Conservation (phyloP, 1,284 basidiomycete species). For the Pseudozyma hubeiensis region DNA sequence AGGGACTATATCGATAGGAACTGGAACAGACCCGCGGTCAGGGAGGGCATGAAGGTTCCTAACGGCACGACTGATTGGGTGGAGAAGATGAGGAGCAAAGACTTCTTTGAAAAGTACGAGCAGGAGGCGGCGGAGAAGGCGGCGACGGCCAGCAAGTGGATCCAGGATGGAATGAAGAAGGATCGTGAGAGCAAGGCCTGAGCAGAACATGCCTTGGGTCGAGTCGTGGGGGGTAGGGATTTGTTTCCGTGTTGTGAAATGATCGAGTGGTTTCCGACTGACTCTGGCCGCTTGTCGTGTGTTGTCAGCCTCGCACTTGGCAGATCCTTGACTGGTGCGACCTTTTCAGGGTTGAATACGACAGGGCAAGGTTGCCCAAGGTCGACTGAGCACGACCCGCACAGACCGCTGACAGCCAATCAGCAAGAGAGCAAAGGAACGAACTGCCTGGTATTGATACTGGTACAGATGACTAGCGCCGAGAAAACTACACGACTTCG, state of each 20-base stretch:
- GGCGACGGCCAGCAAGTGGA: slow-evolving; percentile 32
- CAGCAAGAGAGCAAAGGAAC: too few species aligned
- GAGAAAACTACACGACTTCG: slow-evolving; percentile 40
- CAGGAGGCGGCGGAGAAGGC: slow-evolving; percentile 36
- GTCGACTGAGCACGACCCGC: too few species aligned
- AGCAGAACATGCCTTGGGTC: not conserved
- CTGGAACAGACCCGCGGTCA: slow-evolving; percentile 26
- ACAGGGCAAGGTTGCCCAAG: too few species aligned
- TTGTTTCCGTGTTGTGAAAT: not conserved
- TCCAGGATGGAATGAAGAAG: slow-evolving; percentile 52
- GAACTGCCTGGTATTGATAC: slow-evolving; percentile 6
- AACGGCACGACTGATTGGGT: slow-evolving; percentile 31
- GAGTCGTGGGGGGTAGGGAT: not conserved
- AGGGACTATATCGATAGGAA: slow-evolving; percentile 38
- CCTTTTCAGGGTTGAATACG: too few species aligned
- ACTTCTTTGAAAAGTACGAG: slow-evolving; percentile 20
- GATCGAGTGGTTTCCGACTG: too few species aligned
- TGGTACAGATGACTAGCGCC: not conserved
- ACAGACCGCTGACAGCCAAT: too few species aligned
- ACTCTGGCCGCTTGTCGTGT: too few species aligned
- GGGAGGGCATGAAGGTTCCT: slow-evolving; percentile 41
- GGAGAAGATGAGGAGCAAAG: slow-evolving; percentile 35
- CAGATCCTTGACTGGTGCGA: too few species aligned
- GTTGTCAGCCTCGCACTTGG: too few species aligned
- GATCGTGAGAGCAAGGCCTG: slow-evolving; percentile 40